These are phyloP conservation scores for Colletotrichum phormii DNA, from an alignment of 2,329 filamentous ascomycete species.

Conservation along the genomic window DNA sequence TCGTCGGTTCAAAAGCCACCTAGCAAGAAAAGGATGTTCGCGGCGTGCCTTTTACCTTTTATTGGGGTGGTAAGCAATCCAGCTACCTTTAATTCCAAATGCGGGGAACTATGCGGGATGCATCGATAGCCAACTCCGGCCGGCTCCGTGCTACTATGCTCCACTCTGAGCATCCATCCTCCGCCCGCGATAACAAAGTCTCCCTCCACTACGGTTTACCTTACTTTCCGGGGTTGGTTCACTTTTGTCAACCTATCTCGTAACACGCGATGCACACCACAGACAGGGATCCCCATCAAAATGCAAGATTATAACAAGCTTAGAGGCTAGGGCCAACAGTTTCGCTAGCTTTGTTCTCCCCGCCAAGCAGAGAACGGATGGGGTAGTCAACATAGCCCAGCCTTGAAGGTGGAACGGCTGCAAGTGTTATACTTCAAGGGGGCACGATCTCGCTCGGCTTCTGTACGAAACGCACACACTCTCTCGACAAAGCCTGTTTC, in stretches of 20 bases:
- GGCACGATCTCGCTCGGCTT: slow-evolving; percentile 34
- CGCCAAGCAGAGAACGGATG: slow-evolving; percentile 27
- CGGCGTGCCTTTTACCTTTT: neutral
- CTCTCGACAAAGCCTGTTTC: slow-evolving; percentile 29
- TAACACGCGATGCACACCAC: slow-evolving; percentile 22
- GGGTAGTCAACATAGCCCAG: slow-evolving; percentile 10
- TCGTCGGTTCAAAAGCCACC: slow-evolving; percentile 9
- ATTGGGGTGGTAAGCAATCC: neutral
- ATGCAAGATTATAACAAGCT: slow-evolving; percentile 3
- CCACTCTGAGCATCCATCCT: slow-evolving; percentile 13
- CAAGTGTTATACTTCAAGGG: slow-evolving; percentile 36
- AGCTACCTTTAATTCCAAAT: neutral
- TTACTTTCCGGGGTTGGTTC: neutral
- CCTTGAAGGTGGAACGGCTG: slow-evolving; percentile 19
- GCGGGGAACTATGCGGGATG: slow-evolving; percentile 29
- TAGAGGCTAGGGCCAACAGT: neutral
- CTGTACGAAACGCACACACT: slow-evolving; percentile 31
- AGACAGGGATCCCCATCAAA: slow-evolving; percentile 13
- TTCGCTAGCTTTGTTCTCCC: slow-evolving; percentile 1
- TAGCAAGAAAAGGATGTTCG: neutral
- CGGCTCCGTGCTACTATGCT: slow-evolving; percentile 26
- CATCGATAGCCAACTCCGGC: slow-evolving; percentile 22
- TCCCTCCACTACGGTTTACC: neutral
- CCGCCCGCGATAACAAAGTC: slow-evolving; percentile 23
- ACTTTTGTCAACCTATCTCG: slow-evolving; percentile 31